A percentile compares a stretch with the other conserved stretches of the same genome.
Conservation (phyloP, 345 rosid genomes). For the Camelina sativa region DNA sequence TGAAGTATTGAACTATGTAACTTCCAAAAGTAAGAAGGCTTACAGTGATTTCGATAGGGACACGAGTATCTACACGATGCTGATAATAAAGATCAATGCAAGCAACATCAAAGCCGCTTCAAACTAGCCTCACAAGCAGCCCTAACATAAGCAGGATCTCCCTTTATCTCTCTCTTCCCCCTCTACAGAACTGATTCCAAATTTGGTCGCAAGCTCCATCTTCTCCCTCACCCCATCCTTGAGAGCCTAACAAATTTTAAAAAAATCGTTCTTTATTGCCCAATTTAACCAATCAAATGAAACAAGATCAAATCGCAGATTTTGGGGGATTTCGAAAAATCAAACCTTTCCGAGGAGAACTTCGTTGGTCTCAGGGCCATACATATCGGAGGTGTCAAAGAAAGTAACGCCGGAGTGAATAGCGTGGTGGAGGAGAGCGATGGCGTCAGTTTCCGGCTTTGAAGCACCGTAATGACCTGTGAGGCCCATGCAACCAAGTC, state of each 20-base stretch:
- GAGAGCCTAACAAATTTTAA: slow-evolving; percentile 45
- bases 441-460: background rate
- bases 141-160: slow-evolving; percentile 60
- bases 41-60: slow-evolving; percentile 68
- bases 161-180: slow-evolving; percentile 48
- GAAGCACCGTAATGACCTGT: slow-evolving; percentile 39
- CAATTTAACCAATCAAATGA: too few relatives aligned
- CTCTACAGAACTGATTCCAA: slow-evolving; percentile 31
- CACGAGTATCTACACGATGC: slow-evolving; percentile 56
- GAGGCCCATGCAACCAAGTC: slow-evolving; percentile 51
- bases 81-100: slow-evolving; percentile 70
- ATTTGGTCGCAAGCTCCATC: slow-evolving; percentile 62
- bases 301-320: background rate
- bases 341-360: slow-evolving; percentile 46
- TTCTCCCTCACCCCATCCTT: slow-evolving; percentile 52
- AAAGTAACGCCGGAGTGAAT: slow-evolving; percentile 47
- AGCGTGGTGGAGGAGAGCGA: slow-evolving; percentile 47
- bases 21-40: background rate
- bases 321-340: background rate
- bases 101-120: slow-evolving; percentile 51
- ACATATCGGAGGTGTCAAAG: slow-evolving; percentile 48
- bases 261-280: too few relatives aligned
- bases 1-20: too few relatives aligned
- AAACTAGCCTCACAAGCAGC: slow-evolving; percentile 64
- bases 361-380: slow-evolving; percentile 50